These are phyloP conservation scores for Gillenia trifoliata DNA, from an alignment of 306 rosid genomes.

Conservation along the genomic window DNA sequence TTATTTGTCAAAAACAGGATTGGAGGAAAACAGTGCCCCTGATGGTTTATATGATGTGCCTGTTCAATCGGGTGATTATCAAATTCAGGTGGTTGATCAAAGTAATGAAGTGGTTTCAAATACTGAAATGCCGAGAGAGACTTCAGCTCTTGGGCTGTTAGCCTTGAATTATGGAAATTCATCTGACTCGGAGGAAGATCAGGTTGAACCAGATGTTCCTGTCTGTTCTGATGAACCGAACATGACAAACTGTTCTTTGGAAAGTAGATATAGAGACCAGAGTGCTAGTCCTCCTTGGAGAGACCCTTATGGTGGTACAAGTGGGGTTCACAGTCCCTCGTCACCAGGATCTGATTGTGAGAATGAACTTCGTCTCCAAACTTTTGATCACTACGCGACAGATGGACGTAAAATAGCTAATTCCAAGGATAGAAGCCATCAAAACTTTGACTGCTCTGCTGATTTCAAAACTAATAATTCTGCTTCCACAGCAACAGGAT, in stretches of 20 bases:
- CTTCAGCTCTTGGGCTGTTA: slow-evolving; percentile 83
- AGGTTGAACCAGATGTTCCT: slow-evolving; percentile 32
- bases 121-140: slow-evolving; percentile 37
- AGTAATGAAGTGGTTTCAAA: slow-evolving; percentile 26
- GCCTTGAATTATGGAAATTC: slow-evolving; percentile 83
- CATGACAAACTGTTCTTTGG: slow-evolving; percentile 38
- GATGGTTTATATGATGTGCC: slow-evolving; percentile 37
- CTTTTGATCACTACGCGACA: slow-evolving; percentile 11
- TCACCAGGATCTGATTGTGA: slow-evolving; percentile 22
- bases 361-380: slow-evolving; percentile 25
- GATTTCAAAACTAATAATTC: slow-evolving; percentile 37
- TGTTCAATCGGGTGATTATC: slow-evolving; percentile 38
- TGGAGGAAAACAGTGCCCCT: slow-evolving; percentile 33
- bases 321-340: slow-evolving; percentile 18
- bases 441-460: slow-evolving; percentile 30
- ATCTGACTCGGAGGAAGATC: slow-evolving; percentile 88
- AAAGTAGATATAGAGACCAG: slow-evolving; percentile 32
- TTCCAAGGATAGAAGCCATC: slow-evolving; percentile 20
- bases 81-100: slow-evolving; percentile 29
- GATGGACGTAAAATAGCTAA: slow-evolving; percentile 31
- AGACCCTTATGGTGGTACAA: slow-evolving; percentile 29
- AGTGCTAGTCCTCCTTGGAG: slow-evolving; percentile 40
- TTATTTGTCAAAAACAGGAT: slow-evolving; percentile 36
- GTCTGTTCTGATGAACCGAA: slow-evolving; percentile 36
- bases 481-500: slow-evolving; percentile 39